phyloP scores from a whole-genome alignment of 305 asterid genomes.

The Solanum chacoense region DNA sequence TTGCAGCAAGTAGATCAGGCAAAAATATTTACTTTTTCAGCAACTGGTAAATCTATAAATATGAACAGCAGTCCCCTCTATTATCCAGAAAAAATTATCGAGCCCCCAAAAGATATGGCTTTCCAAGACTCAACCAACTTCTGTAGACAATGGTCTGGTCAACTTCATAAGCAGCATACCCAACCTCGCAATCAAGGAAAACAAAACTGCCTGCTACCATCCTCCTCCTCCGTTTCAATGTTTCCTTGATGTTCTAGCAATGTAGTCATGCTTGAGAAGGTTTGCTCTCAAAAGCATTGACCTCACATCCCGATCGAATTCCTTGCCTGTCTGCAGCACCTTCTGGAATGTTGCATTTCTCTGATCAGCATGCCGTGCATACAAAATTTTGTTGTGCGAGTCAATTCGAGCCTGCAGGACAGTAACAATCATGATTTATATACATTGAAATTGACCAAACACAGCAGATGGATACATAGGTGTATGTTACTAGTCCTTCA shows the following conservation, averaged over 20 bases:
- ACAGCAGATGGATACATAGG: neutral
- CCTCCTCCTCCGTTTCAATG: slow-evolving; percentile 18
- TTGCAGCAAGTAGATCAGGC: neutral
- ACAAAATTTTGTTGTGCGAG: slow-evolving; percentile 84
- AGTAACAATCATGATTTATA: neutral
- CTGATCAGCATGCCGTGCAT: slow-evolving; percentile 94
- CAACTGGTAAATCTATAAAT: neutral
- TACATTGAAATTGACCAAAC: neutral
- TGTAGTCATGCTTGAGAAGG: slow-evolving; percentile 66
- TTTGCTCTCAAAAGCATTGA: slow-evolving; percentile 87
- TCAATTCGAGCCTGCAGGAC: slow-evolving; percentile 83
- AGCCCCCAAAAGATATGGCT: neutral
- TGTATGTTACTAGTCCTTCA: slow-evolving; percentile 6
- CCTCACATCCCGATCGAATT: slow-evolving; percentile 66
- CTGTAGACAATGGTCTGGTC: neutral
- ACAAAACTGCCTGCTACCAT: neutral
- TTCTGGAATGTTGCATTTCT: slow-evolving; percentile 89
- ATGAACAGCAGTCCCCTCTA: neutral
- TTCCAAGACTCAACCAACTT: neutral
- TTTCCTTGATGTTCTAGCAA: slow-evolving; percentile 40
- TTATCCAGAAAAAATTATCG: neutral
- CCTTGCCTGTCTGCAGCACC: slow-evolving; percentile 72
- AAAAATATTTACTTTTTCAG: neutral
- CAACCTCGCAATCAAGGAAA: neutral
- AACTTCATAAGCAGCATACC: neutral